These are phyloP conservation scores for Pisolithus marmoratus DNA, from an alignment of 768 basidiomycete species.

Conservation along the genomic window DNA sequence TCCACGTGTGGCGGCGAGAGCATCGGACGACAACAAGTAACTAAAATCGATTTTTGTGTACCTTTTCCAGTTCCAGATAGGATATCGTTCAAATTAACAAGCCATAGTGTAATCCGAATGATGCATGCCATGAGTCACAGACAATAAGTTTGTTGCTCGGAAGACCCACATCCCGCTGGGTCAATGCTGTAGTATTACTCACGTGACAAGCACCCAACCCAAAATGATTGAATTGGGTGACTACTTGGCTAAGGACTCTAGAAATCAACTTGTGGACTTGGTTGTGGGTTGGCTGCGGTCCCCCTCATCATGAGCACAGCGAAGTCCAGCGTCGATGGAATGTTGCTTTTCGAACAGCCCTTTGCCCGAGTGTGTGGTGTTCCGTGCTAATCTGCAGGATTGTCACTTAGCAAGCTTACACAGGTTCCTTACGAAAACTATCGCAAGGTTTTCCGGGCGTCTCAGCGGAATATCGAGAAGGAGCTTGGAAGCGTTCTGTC, in stretches of 20 bases:
- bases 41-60: conserved; percentile 7
- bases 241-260: too few relatives aligned
- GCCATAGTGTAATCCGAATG: too few relatives aligned
- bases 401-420: conserved; percentile 9
- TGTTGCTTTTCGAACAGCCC: conserved; percentile 80
- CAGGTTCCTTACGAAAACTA: conserved; percentile 90
- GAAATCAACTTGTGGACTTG: not conserved
- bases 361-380: conserved; percentile 53
- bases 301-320: conserved; percentile 24
- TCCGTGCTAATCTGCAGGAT: not conserved
- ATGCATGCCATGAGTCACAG: too few relatives aligned
- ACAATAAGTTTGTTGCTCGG: too few relatives aligned
- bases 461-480: conserved; percentile 77
- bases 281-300: not conserved
- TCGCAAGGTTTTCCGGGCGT: conserved; percentile 79
- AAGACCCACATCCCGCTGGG: too few relatives aligned
- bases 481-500: conserved; percentile 61
- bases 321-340: conserved; percentile 67
- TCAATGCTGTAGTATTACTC: too few relatives aligned
- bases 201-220: too few relatives aligned
- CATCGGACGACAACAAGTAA: conserved; percentile 7
- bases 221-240: too few relatives aligned
- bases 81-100: not conserved
- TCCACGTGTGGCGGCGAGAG: conserved; percentile 51
- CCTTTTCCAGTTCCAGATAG: not conserved